phyloP scores from a whole-genome alignment of 768 basidiomycete genomes.

The Boletus sp. region DNA sequence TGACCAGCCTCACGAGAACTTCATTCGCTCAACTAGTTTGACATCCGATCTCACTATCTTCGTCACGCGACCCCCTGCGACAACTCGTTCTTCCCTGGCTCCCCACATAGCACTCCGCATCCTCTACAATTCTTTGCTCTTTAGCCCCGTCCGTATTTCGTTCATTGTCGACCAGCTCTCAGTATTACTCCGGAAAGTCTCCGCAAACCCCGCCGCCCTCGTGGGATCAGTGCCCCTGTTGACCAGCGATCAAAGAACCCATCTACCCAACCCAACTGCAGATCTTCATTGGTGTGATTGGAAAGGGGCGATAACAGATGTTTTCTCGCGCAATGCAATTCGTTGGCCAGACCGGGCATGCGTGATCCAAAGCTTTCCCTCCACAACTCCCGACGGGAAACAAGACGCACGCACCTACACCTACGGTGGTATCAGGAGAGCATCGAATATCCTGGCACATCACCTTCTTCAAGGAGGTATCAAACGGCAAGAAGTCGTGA shows the following conservation, averaged over 20 bases:
- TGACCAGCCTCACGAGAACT: slow-evolving; percentile 67
- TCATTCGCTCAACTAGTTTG: slow-evolving; percentile 75
- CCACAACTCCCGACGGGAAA: slow-evolving; percentile 32
- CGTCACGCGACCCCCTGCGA: slow-evolving; percentile 68
- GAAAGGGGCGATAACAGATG: slow-evolving; percentile 95
- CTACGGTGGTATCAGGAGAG: slow-evolving; percentile 78
- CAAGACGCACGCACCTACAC: slow-evolving; percentile 65
- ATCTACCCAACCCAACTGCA: slow-evolving; percentile 79
- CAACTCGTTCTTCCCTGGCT: slow-evolving; percentile 67
- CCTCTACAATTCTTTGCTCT: slow-evolving; percentile 93
- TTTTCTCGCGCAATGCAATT: slow-evolving; percentile 87
- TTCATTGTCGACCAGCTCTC: slow-evolving; percentile 86
- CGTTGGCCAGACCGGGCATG: slow-evolving; percentile 80
- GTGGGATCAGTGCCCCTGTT: slow-evolving; percentile 81
- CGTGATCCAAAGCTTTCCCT: slow-evolving; percentile 75
- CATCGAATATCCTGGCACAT: slow-evolving; percentile 88
- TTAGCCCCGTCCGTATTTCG: slow-evolving; percentile 73
- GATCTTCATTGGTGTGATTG: slow-evolving; percentile 97
- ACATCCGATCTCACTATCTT: slow-evolving; percentile 94
- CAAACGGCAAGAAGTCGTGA: slow-evolving; percentile 92
- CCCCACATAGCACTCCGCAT: slow-evolving; percentile 78
- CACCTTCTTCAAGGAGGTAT: slow-evolving; percentile 84
- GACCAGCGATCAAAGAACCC: slow-evolving; percentile 63
- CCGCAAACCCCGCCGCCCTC: slow-evolving; percentile 61
- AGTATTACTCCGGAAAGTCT: slow-evolving; percentile 67